Evolutionary conservation across 306 rosid genomes (phyloP), one percentile per base, ranked within the genome.

Genomic region (Cyamopsis tetragonoloba): DNA sequence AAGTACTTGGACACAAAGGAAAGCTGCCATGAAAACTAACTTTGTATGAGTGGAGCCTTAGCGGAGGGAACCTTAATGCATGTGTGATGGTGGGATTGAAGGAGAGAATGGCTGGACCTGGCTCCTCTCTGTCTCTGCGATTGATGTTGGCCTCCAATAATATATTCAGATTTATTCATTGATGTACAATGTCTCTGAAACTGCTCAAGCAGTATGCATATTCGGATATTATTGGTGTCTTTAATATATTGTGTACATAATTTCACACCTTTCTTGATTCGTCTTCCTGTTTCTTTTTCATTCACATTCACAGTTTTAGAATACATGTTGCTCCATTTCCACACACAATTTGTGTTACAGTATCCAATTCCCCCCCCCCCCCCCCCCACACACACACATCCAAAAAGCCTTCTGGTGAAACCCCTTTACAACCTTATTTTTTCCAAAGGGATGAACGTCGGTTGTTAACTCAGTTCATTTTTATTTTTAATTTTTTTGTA

Each of bases 1-100:
- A 7, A 59, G 69, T 4, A 58, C 47, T 6, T 15, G 32, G 64
- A 38, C 18, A 1, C 70, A 60, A 18, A 51, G 50, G 49, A 79
- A 79, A 67, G 66, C 39, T 32, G 71, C 55, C 19, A 27, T 67
- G 64, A 34, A 13, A 66, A 24, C 17, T 14, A 4, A 17, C 13
- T 26, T 31, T 6, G 68, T 20, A 4, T 73, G 77, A 74, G 20
- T 60, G 20, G 39, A 58, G 17, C 13, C 6, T n/a, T n/a, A 41
- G 6, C 3, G 11, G 10, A 62, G 6, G 48, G 7, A 53, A 9
- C 32, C 26, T 50, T 39, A 10, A 66, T 60, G 51, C 34, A 18
- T 6, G 2, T 4, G 32, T 35, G 3, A 3, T 2, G 6, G 18
- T 53, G 24, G 24, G n/a, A 42, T 2, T 37, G 7, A 4, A 3